phyloP scores from a whole-genome alignment of 768 basidiomycete species.

The Suillus cothurnatus region DNA sequence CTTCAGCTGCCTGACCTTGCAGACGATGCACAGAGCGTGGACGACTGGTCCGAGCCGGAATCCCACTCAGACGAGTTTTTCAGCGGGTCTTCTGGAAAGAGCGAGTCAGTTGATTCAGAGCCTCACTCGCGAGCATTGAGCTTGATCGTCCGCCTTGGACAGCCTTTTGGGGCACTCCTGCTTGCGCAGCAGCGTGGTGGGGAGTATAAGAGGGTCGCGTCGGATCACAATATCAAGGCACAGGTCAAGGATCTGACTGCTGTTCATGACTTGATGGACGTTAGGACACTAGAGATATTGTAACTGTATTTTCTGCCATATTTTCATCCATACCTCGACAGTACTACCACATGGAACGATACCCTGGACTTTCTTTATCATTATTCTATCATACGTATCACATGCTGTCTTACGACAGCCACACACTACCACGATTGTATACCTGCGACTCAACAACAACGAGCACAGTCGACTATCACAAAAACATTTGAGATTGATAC shows the following conservation, averaged over 20 bases:
- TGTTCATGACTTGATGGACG: background rate
- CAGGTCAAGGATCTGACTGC: background rate
- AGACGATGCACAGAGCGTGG: background rate
- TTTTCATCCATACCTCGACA: background rate
- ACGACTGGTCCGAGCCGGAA: background rate
- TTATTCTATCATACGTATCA: no score
- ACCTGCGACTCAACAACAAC: no score
- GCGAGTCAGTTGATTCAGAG: background rate
- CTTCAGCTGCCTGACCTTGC: background rate
- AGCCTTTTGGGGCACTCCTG: slow-evolving; percentile 3
- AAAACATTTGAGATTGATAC: background rate
- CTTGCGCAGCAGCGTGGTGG: background rate
- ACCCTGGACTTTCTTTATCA: no score
- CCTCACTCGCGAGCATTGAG: background rate
- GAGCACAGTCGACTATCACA: no score
- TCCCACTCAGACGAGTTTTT: background rate
- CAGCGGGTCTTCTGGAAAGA: background rate
- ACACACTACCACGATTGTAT: no score
- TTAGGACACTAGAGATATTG: background rate
- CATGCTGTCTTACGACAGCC: no score
- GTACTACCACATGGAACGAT: no score
- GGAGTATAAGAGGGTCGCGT: background rate
- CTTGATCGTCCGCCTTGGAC: background rate
- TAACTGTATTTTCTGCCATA: background rate
- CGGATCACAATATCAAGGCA: background rate